phyloP scores from a whole-genome alignment of 768 basidiomycete species.

The Chalciporus chontae region DNA sequence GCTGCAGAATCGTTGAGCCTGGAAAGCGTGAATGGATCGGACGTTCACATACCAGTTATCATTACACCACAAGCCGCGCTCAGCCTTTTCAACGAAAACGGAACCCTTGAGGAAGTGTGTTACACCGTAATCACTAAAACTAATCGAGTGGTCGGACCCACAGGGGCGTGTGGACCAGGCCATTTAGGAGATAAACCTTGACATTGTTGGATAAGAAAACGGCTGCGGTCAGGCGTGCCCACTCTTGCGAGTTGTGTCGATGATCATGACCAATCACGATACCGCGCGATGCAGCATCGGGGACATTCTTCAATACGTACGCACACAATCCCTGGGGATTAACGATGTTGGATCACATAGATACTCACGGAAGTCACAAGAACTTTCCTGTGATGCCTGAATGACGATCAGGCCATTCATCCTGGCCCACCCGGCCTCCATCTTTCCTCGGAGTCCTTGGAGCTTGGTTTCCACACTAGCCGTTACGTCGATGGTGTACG shows the following conservation, averaged over 20 bases:
- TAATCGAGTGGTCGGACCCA: slow-evolving; percentile 28
- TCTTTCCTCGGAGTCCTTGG: slow-evolving; percentile 69
- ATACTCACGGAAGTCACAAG: background rate
- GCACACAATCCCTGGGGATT: slow-evolving; percentile 64
- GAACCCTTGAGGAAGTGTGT: slow-evolving; percentile 52
- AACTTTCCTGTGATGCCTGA: slow-evolving; percentile 71
- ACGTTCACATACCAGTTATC: slow-evolving; percentile 65
- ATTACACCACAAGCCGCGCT: slow-evolving; percentile 81
- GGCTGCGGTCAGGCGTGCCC: slow-evolving; percentile 72
- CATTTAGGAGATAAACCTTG: slow-evolving; percentile 66
- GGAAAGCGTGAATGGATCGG: background rate
- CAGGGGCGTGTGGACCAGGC: slow-evolving; percentile 81
- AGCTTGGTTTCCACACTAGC: background rate
- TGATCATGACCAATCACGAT: slow-evolving; percentile 88
- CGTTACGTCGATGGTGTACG: background rate
- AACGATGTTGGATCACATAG: background rate
- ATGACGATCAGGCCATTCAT: slow-evolving; percentile 88
- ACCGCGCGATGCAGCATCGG: slow-evolving; percentile 54
- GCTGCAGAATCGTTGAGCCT: slow-evolving; percentile 38
- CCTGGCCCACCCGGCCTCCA: slow-evolving; percentile 88
- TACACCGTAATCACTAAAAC: background rate
- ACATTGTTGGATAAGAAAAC: slow-evolving; percentile 63
- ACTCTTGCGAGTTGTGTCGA: slow-evolving; percentile 71
- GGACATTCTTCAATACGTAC: slow-evolving; percentile 57
- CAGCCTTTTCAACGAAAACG: slow-evolving; percentile 66